Conservation (phyloP, 148 eudicot genomes). For the Agrostemma githago region DNA sequence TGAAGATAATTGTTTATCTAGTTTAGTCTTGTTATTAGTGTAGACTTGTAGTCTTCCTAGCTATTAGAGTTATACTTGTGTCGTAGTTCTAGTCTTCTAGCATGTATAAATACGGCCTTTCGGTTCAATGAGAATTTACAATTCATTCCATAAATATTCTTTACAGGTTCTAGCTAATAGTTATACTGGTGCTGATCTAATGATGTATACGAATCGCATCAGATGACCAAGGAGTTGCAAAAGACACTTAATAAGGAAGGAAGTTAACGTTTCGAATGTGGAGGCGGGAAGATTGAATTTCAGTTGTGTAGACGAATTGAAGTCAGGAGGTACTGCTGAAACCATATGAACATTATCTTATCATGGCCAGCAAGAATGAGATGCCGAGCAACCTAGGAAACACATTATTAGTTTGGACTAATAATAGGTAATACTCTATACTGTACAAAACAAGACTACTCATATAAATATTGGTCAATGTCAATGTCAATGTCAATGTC, state of each 20-base stretch:
- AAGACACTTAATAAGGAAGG: not conserved
- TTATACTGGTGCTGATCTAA: not conserved
- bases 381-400: slow-evolving; percentile 75
- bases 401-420: not conserved
- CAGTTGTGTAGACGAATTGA: slow-evolving; percentile 89
- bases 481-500: too few species aligned
- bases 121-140: not conserved
- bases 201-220: not conserved
- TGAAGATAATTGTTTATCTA: too few species aligned
- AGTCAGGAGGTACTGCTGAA: slow-evolving; percentile 96
- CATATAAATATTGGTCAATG: too few species aligned
- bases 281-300: slow-evolving; percentile 85
- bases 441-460: too few species aligned
- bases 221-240: not conserved
- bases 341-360: slow-evolving; percentile 93
- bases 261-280: slow-evolving; percentile 79
- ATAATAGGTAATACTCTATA: too few species aligned
- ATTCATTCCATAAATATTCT: too few species aligned
- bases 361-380: slow-evolving; percentile 91
- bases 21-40: too few species aligned
- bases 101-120: too few species aligned
- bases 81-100: too few species aligned
- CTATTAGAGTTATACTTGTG: too few species aligned
- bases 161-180: not conserved
- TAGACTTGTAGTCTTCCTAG: too few species aligned